Base-by-base conservation (phyloP, 768 basidiomycete genomes). In the Psilocybe tampanensis region DNA sequence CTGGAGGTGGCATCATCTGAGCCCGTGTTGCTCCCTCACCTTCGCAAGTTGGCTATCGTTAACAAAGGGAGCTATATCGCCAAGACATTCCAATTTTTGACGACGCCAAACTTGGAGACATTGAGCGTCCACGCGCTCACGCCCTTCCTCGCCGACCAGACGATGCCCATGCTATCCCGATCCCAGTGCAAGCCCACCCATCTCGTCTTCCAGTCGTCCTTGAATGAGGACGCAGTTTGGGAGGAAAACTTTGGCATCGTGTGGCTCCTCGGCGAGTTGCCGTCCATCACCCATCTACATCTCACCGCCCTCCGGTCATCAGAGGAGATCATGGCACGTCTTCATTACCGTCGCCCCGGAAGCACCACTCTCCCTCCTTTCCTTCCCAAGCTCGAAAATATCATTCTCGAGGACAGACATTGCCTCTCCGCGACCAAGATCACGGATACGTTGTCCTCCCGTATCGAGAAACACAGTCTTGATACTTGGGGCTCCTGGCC, bases 31-130 rank as follows among this genome's bases (percentile, higher is more conserved):
- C 58, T 69, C 5, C 65, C 66, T 7, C 56, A 59, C 29, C 62
- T 69, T 5, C 43, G 34, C 17, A 47, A 53, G 29, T 62, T 69
- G 15, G 53, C 52, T 7, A 48, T 69, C 22, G 52, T 49, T 26
- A 66, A 65, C 59, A 67, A 66, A 55, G 62, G 66, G 2, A 64
- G 60, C 47, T 67, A 67, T 19, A 61, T 66, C 18, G 52, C 66
- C 4, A 59, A 63, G 43, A 62, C 62, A 12, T 66, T 62, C 52
- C 62, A 65, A 24, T 65, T 65, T 44, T 42, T 69, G 41, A 65
- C 62, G n/a, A 60, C 60, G 12, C 68, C 68, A 0, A 61, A 60
- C 5, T 50, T 69, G 12, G 50, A 59, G 18, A 43, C 55, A 9
- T 55, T 68, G 3, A 29, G 52, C 34, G 58, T 69, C 39, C 52